Evolutionary conservation across 805 yeast genomes (phyloP).

Genomic region (Sugiyamaella lignohabitans): DNA sequence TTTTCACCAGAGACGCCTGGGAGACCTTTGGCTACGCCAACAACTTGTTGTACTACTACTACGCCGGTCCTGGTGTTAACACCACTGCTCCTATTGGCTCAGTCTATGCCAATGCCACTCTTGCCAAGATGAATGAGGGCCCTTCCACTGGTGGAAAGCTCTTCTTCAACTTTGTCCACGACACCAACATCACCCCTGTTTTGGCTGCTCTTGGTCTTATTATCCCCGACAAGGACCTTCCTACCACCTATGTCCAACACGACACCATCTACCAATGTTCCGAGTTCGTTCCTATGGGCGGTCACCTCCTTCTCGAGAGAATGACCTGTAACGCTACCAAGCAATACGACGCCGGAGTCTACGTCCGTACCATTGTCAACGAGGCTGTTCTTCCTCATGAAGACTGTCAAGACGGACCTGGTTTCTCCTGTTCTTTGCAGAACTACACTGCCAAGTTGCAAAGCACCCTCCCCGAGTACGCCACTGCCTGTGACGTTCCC

Average conservation of each 20-base stretch:
- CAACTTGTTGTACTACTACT: constrained; percentile 42
- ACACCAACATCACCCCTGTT: constrained; percentile 47
- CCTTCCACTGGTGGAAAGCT: constrained; percentile 32
- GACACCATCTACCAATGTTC: constrained; percentile 39
- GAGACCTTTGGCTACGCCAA: constrained; percentile 37
- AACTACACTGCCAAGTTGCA: constrained; percentile 22
- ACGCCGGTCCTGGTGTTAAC: constrained; percentile 44
- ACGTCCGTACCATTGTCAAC: constrained; percentile 44
- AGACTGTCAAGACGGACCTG: constrained; percentile 48
- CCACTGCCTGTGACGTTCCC: constrained; percentile 16
- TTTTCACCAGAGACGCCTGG: constrained; percentile 48
- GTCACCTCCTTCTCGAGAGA: constrained; percentile 46
- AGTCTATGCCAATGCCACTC: constrained; percentile 43
- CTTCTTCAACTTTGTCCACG: constrained; percentile 48
- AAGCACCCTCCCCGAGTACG: constrained; percentile 10
- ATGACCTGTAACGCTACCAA: constrained; percentile 38
- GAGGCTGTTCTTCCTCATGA: constrained; percentile 51
- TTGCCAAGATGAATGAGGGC: constrained; percentile 38
- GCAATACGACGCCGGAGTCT: constrained; percentile 24
- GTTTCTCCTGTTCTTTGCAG: constrained; percentile 40
- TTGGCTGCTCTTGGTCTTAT: constrained; percentile 45
- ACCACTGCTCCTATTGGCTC: constrained; percentile 39
- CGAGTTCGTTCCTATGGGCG: constrained; percentile 54
- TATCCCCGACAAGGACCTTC: constrained; percentile 37
- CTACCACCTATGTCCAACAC: constrained; percentile 31